Base-by-base conservation (phyloP, 23 red algal genomes). In the Gracilaria domingensis region DNA sequence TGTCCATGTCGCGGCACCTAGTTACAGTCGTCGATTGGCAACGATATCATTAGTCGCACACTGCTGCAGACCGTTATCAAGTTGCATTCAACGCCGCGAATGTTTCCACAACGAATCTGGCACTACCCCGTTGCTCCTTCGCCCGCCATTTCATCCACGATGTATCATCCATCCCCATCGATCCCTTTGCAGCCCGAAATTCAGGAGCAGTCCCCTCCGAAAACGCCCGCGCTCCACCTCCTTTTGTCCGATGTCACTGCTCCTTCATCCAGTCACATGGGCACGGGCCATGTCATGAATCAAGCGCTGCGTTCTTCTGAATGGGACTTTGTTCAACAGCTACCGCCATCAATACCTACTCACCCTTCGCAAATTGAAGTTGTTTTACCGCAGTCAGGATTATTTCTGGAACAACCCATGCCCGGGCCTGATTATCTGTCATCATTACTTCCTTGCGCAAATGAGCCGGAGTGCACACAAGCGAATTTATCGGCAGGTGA, bases 201-300 rank as follows among this genome's bases (percentile, higher is more conserved):
- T 37, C 8, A 37, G 30, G 32, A 69, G 32, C 30, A 36, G 5
- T 69, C 64, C 9, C 32, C 64, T 37, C 11, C 20, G 30, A 69
- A 69, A 37, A 36, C 64, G 26, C 64, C 64, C 30, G 64, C 64
- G 26, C 64, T 69, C 3, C 64, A 69, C 16, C 64, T 69, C 17
- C 64, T 69, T 69, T 37, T 69, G 14, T 69, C 64, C 6, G 64
- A 69, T 32, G 33, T 69, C 32, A 69, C 64, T 32, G 64, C 64
- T 16, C 64, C 64, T 69, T 32, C 33, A 24, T 69, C 60, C 1
- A 65, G 26, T 12, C 60, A 69, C 30, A 12, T 36, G 1, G 12
- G 12, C 33, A 36, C 29, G 14, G 26, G 32, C 0, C 64, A 69
- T 69, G 64, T 37, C 64, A 20, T 69, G 16, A 36, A 69, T 69